Conservation (phyloP, 2,329 filamentous ascomycete genomes). For the Trichothecium sympodiale region DNA sequence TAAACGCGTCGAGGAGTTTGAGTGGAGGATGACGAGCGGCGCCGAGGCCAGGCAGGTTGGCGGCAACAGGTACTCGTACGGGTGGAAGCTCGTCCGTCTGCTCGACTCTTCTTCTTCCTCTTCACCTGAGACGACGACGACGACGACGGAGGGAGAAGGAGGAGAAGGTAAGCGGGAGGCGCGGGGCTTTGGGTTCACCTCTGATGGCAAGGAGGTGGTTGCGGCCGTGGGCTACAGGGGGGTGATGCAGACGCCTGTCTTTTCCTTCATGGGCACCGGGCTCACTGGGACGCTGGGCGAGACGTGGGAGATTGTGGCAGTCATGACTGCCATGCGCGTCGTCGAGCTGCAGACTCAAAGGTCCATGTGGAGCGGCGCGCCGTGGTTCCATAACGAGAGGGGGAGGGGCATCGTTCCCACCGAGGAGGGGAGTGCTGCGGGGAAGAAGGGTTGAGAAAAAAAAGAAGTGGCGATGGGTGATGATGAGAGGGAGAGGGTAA, state of each 20-base stretch:
- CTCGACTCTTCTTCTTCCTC: too few species aligned
- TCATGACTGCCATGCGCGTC: constrained; percentile 3
- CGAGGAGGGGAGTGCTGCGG: too few species aligned
- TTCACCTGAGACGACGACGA: too few species aligned
- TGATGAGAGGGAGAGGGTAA: too few species aligned
- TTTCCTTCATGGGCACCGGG: constrained; percentile 8
- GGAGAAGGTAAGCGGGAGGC: background rate
- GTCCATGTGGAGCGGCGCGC: too few species aligned
- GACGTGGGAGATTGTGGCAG: constrained; percentile 3
- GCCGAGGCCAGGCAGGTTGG: constrained; percentile 7
- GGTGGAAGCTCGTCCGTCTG: constrained; percentile 9
- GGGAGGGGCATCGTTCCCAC: too few species aligned
- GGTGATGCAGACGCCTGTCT: constrained; percentile 3
- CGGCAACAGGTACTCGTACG: background rate
- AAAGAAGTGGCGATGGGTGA: too few species aligned
- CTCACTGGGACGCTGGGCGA: constrained; percentile 7
- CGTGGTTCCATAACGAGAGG: too few species aligned
- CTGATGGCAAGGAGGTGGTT: constrained; percentile 9
- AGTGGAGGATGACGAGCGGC: constrained; percentile 7
- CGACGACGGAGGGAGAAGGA: background rate
- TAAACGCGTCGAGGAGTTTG: constrained; percentile 3
- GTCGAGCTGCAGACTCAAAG: background rate
- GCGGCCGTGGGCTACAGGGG: constrained; percentile 4
- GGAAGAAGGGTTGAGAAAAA: too few species aligned
- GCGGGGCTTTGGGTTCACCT: constrained; percentile 4